A percentile compares a stretch with the other conserved stretches of the same genome.
phyloP scores from a whole-genome alignment of 257 asterid genomes.

The Petunia secreta region DNA sequence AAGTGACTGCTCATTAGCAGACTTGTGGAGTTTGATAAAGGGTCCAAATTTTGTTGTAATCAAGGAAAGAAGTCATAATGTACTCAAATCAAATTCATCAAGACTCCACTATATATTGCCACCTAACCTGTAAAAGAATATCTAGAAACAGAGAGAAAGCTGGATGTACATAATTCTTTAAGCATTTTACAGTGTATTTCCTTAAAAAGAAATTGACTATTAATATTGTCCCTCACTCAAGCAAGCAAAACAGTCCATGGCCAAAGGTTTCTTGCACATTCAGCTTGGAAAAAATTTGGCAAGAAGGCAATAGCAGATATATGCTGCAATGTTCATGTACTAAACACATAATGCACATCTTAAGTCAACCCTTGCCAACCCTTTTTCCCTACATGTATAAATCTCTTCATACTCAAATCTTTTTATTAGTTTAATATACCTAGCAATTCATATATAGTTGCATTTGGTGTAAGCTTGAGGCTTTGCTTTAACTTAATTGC shows the following conservation, averaged over 20 bases:
- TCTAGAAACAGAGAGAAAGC: too few species aligned
- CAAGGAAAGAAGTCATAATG: neutral
- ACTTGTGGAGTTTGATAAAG: neutral
- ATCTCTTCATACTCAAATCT: constrained; percentile 41
- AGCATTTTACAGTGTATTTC: neutral
- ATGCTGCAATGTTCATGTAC: constrained; percentile 38
- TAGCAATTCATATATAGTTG: neutral
- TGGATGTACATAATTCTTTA: too few species aligned
- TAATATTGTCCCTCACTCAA: constrained; percentile 33
- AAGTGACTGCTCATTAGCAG: neutral
- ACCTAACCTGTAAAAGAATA: neutral
- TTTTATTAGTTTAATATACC: constrained; percentile 24
- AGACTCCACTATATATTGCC: neutral
- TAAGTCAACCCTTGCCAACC: constrained; percentile 59
- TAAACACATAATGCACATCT: neutral
- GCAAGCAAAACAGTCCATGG: constrained; percentile 24
- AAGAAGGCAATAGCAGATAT: constrained; percentile 43
- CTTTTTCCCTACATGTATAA: constrained; percentile 26
- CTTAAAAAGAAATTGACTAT: neutral
- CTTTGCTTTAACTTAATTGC: constrained; percentile 47
- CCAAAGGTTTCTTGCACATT: neutral
- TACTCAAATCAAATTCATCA: neutral
- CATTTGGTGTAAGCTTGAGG: constrained; percentile 25
- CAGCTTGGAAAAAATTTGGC: constrained; percentile 54
- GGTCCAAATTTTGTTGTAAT: neutral